phyloP scores from a whole-genome alignment of 305 asterid species.

The Striga hermonthica region DNA sequence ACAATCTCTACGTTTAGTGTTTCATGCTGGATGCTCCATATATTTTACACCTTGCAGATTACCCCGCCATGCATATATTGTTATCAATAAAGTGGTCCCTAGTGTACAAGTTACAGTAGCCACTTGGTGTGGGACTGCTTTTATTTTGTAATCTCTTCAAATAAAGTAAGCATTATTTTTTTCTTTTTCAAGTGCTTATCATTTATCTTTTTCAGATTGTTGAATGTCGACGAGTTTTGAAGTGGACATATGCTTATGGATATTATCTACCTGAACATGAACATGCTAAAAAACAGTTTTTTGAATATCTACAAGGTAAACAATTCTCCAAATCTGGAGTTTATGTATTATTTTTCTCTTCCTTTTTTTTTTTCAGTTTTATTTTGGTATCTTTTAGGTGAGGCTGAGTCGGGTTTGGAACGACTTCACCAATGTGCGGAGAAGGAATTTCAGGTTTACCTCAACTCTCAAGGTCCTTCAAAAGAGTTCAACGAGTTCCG shows the following conservation, averaged over 20 bases:
- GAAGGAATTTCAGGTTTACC: constrained; percentile 74
- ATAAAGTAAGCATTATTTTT: not conserved
- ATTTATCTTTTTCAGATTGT: constrained; percentile 60
- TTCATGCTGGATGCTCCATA: too few species aligned
- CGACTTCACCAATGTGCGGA: constrained; percentile 95
- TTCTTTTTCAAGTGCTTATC: constrained; percentile 26
- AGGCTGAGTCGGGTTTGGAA: constrained; percentile 93
- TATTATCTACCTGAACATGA: constrained; percentile 76
- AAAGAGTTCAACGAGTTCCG: constrained; percentile 79
- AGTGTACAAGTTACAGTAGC: too few species aligned
- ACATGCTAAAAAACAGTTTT: constrained; percentile 75
- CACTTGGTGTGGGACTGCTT: not conserved
- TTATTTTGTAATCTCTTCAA: constrained; percentile 23
- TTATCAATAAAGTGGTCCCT: too few species aligned
- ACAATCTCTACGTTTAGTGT: too few species aligned
- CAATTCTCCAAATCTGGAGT: constrained; percentile 22
- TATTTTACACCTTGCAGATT: too few species aligned
- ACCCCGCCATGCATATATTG: too few species aligned
- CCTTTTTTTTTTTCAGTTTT: too few species aligned
- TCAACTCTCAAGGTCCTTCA: constrained; percentile 66
- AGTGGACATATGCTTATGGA: constrained; percentile 96
- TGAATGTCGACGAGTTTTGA: constrained; percentile 88
- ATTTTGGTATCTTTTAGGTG: constrained; percentile 50
- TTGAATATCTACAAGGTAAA: constrained; percentile 87
- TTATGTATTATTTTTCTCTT: not conserved